phyloP scores from a whole-genome alignment of 495 filamentous ascomycete species.

The Penicillium angulare region DNA sequence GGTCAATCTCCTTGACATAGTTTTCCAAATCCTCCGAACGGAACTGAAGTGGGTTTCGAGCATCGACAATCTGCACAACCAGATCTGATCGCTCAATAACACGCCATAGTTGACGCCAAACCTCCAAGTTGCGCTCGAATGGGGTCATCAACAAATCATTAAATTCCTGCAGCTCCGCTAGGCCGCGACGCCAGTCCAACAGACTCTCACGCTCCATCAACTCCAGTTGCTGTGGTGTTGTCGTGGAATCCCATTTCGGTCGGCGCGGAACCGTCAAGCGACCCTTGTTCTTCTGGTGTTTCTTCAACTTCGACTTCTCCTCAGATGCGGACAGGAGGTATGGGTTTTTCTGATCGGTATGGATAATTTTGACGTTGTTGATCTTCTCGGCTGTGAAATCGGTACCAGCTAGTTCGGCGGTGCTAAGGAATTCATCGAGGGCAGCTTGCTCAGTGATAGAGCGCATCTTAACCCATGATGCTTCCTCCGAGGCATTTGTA shows the following conservation, averaged over 20 bases:
- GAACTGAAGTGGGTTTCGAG: slow-evolving; percentile 90
- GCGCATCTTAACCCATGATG: slow-evolving; percentile 78
- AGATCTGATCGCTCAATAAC: slow-evolving; percentile 97
- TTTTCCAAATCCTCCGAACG: slow-evolving; percentile 88
- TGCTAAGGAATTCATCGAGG: slow-evolving; percentile 81
- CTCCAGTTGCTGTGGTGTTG: slow-evolving; percentile 80
- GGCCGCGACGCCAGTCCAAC: slow-evolving; percentile 81
- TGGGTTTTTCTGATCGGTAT: slow-evolving; percentile 90
- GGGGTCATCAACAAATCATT: slow-evolving; percentile 96
- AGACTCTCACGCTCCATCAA: slow-evolving; percentile 75
- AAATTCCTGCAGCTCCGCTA: slow-evolving; percentile 90
- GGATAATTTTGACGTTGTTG: slow-evolving; percentile 98
- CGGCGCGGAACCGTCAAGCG: slow-evolving; percentile 86
- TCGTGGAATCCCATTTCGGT: slow-evolving; percentile 81
- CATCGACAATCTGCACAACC: slow-evolving; percentile 98
- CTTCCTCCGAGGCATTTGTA: slow-evolving; percentile 48
- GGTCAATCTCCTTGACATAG: slow-evolving; percentile 91
- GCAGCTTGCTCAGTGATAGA: slow-evolving; percentile 96
- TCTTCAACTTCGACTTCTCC: slow-evolving; percentile 71
- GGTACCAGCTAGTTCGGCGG: slow-evolving; percentile 92
- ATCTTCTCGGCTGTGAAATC: slow-evolving; percentile 99
- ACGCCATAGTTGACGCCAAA: slow-evolving; percentile 98
- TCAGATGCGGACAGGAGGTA: slow-evolving; percentile 88
- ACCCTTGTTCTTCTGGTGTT: slow-evolving; percentile 74
- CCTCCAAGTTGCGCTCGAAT: slow-evolving; percentile 96